These are phyloP conservation scores for Grigorovia jiainica DNA, from an alignment of 805 yeast genomes.

Conservation along the genomic window DNA sequence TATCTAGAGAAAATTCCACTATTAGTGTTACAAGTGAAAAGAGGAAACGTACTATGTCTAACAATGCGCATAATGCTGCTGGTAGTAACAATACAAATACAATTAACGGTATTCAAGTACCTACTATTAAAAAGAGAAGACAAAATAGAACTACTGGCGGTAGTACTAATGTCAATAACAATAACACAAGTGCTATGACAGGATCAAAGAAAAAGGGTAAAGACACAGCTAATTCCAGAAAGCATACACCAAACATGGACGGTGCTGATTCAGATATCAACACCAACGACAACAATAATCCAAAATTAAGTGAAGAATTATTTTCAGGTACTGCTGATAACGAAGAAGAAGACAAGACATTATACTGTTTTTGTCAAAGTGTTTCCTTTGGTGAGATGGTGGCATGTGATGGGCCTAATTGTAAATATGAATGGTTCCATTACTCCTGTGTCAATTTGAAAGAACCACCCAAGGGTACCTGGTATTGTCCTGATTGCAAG, in stretches of 20 bases:
- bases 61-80: too few relatives aligned
- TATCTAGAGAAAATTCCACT: conserved; percentile 25
- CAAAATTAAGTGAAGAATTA: conserved; percentile 21
- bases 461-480: conserved; percentile 82
- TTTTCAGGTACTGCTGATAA: conserved; percentile 26
- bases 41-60: conserved; percentile 15
- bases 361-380: conserved; percentile 88
- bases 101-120: too few relatives aligned
- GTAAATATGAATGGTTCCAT: conserved; percentile 93
- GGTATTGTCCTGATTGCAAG: conserved; percentile 88
- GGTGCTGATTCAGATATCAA: not conserved
- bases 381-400: conserved; percentile 95
- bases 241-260: conserved; percentile 1
- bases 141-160: conserved; percentile 7
- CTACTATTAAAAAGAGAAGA: conserved; percentile 16
- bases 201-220: conserved; percentile 1
- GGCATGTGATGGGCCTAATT: conserved; percentile 86
- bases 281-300: not conserved
- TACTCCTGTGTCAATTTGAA: conserved; percentile 87
- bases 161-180: not conserved
- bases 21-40: conserved; percentile 13
- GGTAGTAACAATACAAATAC: too few relatives aligned
- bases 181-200: not conserved
- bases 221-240: not conserved
- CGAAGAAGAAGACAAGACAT: conserved; percentile 53